These are phyloP conservation scores for Botrytis deweyae DNA, from an alignment of 2,329 filamentous ascomycete genomes.

Conservation along the genomic window DNA sequence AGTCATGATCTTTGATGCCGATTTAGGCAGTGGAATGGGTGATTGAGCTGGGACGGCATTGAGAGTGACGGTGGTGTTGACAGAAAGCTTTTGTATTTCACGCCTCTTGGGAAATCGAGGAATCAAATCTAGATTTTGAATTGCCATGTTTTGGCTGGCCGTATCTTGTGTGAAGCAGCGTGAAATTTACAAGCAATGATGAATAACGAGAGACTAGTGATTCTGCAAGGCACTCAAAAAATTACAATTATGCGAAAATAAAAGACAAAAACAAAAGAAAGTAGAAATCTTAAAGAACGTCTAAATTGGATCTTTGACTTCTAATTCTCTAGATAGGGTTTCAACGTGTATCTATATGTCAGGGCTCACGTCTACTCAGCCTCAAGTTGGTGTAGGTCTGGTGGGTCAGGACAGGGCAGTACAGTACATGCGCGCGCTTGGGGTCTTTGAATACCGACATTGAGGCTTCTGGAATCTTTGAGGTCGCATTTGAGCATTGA, in stretches of 20 bases:
- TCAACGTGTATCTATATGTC: background rate
- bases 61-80: slow-evolving; percentile 1
- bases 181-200: too few species aligned
- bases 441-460: background rate
- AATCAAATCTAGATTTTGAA: background rate
- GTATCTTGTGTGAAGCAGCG: too few species aligned
- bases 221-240: background rate
- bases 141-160: background rate
- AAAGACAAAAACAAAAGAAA: background rate
- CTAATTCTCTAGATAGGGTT: too few species aligned
- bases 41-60: background rate
- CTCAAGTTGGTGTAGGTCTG: background rate
- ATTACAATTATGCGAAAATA: background rate
- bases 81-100: background rate
- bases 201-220: too few species aligned
- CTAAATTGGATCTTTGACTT: background rate
- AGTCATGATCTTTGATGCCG: background rate
- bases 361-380: background rate
- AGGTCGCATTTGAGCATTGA: background rate
- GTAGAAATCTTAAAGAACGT: background rate
- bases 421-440: background rate
- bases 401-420: background rate
- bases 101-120: background rate
- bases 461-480: background rate
- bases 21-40: background rate